Percentiles rank a stretch among this genome's conserved stretches.
These are phyloP conservation scores for Heterobasidion annosum DNA, from an alignment of 1,284 basidiomycete species.

Conservation along the genomic window DNA sequence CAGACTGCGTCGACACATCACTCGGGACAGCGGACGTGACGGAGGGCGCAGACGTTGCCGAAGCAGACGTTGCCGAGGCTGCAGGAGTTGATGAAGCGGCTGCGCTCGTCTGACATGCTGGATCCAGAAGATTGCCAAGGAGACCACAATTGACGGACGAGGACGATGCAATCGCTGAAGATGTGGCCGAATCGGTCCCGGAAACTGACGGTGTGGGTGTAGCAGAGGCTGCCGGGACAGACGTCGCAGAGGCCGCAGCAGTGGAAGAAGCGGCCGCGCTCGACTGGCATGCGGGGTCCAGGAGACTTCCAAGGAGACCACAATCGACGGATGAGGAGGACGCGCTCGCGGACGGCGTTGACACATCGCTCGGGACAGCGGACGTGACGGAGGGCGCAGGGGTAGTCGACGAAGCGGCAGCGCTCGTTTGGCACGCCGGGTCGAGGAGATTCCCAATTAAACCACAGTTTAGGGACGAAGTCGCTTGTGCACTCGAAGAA, in stretches of 20 bases:
- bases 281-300: not conserved
- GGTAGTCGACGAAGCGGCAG: not conserved
- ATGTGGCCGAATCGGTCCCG: not conserved
- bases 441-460: constrained; percentile 13
- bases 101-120: constrained; percentile 3
- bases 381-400: not conserved
- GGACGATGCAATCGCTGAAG: not conserved
- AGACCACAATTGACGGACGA: not conserved
- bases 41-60: not conserved
- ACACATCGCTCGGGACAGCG: not conserved
- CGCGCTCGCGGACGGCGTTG: not conserved
- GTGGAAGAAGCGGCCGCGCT: not conserved
- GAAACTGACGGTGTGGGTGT: not conserved
- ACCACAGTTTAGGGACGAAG: constrained; percentile 4
- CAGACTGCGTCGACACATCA: not conserved
- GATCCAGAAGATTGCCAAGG: not conserved
- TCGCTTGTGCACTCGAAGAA: not conserved
- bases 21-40: not conserved
- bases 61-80: not conserved
- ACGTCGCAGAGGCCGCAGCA: not conserved
- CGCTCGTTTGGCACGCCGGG: not conserved
- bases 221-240: not conserved
- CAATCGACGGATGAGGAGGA: not conserved
- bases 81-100: not conserved
- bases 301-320: not conserved